A percentile compares a stretch with the other conserved stretches of the same genome.
Conservation (phyloP, 1,284 basidiomycete species). For the Coniferiporia sulphurascens region DNA sequence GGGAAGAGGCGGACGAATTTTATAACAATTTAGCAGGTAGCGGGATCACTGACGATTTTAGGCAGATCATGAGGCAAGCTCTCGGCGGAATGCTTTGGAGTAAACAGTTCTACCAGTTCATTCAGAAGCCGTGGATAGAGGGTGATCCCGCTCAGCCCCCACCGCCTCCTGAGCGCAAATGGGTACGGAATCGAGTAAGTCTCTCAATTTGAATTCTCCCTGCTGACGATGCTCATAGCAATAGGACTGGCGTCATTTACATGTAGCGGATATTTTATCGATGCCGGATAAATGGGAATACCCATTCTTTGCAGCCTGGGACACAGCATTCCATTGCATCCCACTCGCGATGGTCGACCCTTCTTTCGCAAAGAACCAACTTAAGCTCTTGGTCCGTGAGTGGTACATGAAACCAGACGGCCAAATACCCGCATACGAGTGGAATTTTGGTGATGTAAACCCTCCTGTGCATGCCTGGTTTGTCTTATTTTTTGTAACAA, state of each 20-base stretch:
- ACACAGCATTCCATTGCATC: slow-evolving; percentile 97
- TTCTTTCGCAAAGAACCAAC: slow-evolving; percentile 94
- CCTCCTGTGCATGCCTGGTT: slow-evolving; percentile 97
- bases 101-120: slow-evolving; percentile 95
- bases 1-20: slow-evolving; percentile 94
- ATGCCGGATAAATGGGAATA: slow-evolving; percentile 99
- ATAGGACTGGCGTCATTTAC: slow-evolving; percentile 91
- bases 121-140: slow-evolving; percentile 93
- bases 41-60: slow-evolving; percentile 86
- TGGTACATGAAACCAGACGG: slow-evolving; percentile 99
- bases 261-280: slow-evolving; percentile 92
- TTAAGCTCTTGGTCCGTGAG: slow-evolving; percentile 92
- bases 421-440: slow-evolving; percentile 97
- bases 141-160: slow-evolving; percentile 94
- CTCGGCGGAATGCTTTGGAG: slow-evolving; percentile 98
- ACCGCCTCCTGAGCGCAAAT: slow-evolving; percentile 87
- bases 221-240: slow-evolving; percentile 2
- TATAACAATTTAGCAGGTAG: slow-evolving; percentile 79
- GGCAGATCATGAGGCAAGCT: slow-evolving; percentile 97
- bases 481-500: slow-evolving; percentile 14
- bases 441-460: slow-evolving; percentile 98
- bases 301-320: slow-evolving; percentile 93
- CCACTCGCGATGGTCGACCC: slow-evolving; percentile 95
- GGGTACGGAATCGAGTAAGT: slow-evolving; percentile 75
- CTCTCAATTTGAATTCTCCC: background rate